Evolutionary conservation across 2,329 filamentous ascomycete genomes (phyloP).

Genomic region (Ophiostoma montium): DNA sequence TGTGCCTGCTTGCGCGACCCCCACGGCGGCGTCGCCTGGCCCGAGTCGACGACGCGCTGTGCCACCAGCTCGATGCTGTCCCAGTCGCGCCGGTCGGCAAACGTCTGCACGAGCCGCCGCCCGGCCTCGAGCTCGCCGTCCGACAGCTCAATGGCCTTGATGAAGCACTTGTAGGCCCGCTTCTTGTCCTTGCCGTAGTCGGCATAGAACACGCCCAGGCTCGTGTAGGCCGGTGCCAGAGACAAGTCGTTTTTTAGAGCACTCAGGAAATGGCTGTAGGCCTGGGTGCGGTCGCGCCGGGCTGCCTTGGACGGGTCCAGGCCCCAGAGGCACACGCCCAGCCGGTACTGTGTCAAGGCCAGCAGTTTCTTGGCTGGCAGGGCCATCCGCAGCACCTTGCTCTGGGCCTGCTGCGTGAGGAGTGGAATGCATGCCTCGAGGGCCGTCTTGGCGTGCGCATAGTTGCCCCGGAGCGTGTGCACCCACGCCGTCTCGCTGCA

Average conservation of each 20-base stretch:
- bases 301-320: conserved; percentile 58
- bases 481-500: conserved; percentile 87
- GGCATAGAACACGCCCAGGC: conserved; percentile 76
- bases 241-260: conserved; percentile 78
- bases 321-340: conserved; percentile 81
- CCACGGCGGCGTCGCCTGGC: conserved; percentile 75
- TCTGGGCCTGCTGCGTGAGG: conserved; percentile 44
- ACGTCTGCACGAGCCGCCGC: conserved; percentile 70
- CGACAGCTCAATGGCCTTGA: conserved; percentile 91
- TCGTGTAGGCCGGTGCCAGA: conserved; percentile 82
- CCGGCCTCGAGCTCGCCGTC: conserved; percentile 74
- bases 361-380: conserved; percentile 55
- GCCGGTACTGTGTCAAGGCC: conserved; percentile 72
- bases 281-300: conserved; percentile 65
- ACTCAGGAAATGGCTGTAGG: conserved; percentile 71
- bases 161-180: conserved; percentile 80
- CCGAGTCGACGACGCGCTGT: conserved; percentile 85
- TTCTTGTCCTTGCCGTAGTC: conserved; percentile 83
- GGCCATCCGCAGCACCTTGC: conserved; percentile 1
- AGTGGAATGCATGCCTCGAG: conserved; percentile 55
- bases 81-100: conserved; percentile 88
- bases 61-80: conserved; percentile 89
- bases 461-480: conserved; percentile 68
- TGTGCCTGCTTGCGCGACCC: conserved; percentile 87
- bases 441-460: conserved; percentile 50